These are phyloP conservation scores for Aureobasidium sp. DNA, from an alignment of 2,329 filamentous ascomycete species.

Conservation along the genomic window DNA sequence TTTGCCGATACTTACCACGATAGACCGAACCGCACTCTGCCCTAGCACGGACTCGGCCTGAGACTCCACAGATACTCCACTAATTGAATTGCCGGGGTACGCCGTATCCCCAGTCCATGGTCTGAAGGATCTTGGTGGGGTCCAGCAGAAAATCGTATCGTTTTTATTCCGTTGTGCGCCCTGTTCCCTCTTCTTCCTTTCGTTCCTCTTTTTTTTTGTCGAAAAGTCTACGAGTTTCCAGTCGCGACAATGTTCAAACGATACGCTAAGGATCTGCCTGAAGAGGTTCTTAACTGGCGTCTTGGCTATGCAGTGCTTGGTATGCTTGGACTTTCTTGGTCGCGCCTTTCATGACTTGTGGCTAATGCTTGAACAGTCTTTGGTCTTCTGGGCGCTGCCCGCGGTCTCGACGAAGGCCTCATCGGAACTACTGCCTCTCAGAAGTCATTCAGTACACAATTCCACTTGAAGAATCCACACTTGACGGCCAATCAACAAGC, in stretches of 20 bases:
- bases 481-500: slow-evolving; percentile 55
- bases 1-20: not conserved
- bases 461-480: slow-evolving; percentile 51
- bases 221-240: not conserved
- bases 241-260: slow-evolving; percentile 27
- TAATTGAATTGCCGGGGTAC: not conserved
- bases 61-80: slow-evolving; percentile 1
- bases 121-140: not conserved
- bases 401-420: slow-evolving; percentile 74
- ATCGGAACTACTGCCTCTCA: slow-evolving; percentile 54
- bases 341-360: not conserved
- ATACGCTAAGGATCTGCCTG: slow-evolving; percentile 57
- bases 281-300: slow-evolving; percentile 67
- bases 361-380: slow-evolving; percentile 23
- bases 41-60: no score
- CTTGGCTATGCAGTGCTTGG: slow-evolving; percentile 67
- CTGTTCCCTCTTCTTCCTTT: not conserved
- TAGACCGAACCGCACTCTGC: not conserved
- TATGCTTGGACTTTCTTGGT: slow-evolving; percentile 17
- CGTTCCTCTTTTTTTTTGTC: not conserved
- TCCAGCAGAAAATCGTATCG: not conserved
- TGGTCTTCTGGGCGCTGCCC: slow-evolving; percentile 62
- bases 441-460: slow-evolving; percentile 54
- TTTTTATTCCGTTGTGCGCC: not conserved
- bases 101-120: not conserved